phyloP scores from a whole-genome alignment of 495 filamentous ascomycete species.

The Eremomyces bilateralis region DNA sequence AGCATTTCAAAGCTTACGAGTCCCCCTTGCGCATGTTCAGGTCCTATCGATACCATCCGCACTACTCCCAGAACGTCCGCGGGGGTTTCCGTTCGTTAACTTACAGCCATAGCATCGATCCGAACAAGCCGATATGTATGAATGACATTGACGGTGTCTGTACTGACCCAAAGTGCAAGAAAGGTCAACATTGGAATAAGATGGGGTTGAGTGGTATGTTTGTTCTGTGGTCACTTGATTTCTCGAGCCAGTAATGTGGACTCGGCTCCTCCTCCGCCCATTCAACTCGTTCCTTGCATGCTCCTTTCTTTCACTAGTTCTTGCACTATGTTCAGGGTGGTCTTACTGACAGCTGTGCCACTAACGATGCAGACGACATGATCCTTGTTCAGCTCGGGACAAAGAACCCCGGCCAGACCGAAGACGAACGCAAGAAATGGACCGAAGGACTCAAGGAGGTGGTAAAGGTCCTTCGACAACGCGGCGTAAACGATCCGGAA shows the following conservation, averaged over 20 bases:
- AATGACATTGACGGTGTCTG: slow-evolving; percentile 57
- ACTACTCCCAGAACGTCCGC: slow-evolving; percentile 42
- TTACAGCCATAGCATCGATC: slow-evolving; percentile 73
- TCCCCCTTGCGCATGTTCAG: slow-evolving; percentile 68
- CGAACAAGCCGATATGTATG: slow-evolving; percentile 47
- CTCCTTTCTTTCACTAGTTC: slow-evolving; percentile 18
- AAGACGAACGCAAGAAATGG: slow-evolving; percentile 50
- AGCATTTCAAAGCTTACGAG: too few species aligned
- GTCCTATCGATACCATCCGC: slow-evolving; percentile 72
- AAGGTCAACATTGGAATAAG: slow-evolving; percentile 65
- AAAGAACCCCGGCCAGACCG: slow-evolving; percentile 41
- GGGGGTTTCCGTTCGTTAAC: slow-evolving; percentile 75
- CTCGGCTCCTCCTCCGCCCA: background rate
- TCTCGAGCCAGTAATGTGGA: background rate
- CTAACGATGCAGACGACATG: slow-evolving; percentile 52
- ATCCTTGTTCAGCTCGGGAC: slow-evolving; percentile 68
- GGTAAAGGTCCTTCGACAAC: slow-evolving; percentile 50
- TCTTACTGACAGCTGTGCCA: slow-evolving; percentile 33
- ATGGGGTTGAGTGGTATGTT: slow-evolving; percentile 67
- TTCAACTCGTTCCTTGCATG: slow-evolving; percentile 4
- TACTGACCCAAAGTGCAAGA: slow-evolving; percentile 43
- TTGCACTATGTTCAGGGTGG: slow-evolving; percentile 17
- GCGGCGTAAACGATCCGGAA: slow-evolving; percentile 32
- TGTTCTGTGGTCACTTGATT: background rate
- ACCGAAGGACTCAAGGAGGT: slow-evolving; percentile 52